phyloP scores from a whole-genome alignment of 345 rosid species.

The Populus pruinosa region DNA sequence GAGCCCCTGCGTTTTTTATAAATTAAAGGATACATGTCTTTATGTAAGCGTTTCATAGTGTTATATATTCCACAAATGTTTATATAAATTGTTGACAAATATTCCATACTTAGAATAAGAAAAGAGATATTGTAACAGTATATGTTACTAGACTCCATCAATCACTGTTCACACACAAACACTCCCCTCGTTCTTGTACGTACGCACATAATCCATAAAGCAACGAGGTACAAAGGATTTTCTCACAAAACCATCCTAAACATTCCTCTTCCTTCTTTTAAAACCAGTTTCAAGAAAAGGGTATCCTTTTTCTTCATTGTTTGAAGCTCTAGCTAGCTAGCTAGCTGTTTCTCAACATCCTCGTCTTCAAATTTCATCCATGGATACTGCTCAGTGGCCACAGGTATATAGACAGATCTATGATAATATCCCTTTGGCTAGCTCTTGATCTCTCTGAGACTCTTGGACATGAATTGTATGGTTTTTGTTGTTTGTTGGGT shows the following conservation, averaged over 20 bases:
- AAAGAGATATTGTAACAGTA: neutral
- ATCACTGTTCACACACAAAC: neutral
- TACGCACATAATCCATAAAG: slow-evolving; percentile 10
- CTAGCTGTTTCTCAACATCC: slow-evolving; percentile 11
- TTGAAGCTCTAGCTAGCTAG: neutral
- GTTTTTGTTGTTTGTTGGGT: slow-evolving; percentile 11
- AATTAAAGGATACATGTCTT: neutral
- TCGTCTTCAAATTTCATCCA: slow-evolving; percentile 46
- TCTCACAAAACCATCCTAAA: slow-evolving; percentile 39
- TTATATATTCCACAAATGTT: neutral
- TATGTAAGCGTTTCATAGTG: neutral
- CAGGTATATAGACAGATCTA: slow-evolving; percentile 57
- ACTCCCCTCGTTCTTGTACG: neutral
- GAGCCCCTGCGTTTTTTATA: neutral
- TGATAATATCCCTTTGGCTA: neutral
- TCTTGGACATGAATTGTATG: neutral
- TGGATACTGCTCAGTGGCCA: slow-evolving; percentile 98
- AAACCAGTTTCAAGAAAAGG: slow-evolving; percentile 21
- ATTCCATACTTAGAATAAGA: slow-evolving; percentile 2
- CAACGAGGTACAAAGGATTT: slow-evolving; percentile 32
- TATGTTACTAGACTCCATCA: neutral
- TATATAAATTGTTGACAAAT: slow-evolving; percentile 4
- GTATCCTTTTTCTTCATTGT: slow-evolving; percentile 9
- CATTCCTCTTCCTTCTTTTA: slow-evolving; percentile 37
- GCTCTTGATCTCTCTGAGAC: neutral